Conservation (phyloP, 78 protist species). For the Dictyostelium capitatum region DNA sequence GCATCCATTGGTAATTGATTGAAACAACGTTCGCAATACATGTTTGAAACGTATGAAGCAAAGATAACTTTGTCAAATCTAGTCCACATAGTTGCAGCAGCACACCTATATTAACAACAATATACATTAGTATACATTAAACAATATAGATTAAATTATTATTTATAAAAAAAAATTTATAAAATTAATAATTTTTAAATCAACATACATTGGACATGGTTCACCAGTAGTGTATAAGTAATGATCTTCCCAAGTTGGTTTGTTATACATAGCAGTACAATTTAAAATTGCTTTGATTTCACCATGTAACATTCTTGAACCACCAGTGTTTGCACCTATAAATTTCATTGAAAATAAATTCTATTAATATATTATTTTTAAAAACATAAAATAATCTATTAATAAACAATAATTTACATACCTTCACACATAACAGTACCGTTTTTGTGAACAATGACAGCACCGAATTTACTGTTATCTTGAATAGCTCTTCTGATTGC, state of each 20-base stretch:
- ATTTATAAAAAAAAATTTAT: too few relatives aligned
- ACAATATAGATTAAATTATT: too few relatives aligned
- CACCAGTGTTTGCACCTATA: conserved; percentile 25
- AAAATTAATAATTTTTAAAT: background rate
- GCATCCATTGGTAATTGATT: conserved; percentile 57
- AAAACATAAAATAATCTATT: too few relatives aligned
- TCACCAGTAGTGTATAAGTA: conserved; percentile 64
- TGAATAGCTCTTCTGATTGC: conserved; percentile 16
- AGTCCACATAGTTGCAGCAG: conserved; percentile 17
- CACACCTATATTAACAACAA: background rate
- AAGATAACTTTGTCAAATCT: conserved; percentile 24
- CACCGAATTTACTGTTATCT: conserved; percentile 28
- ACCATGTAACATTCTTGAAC: conserved; percentile 47
- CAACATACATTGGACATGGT: conserved; percentile 42
- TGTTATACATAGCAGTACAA: background rate
- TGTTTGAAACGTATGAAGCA: conserved; percentile 41
- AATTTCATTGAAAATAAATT: too few relatives aligned
- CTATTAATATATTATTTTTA: too few relatives aligned
- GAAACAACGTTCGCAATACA: conserved; percentile 66
- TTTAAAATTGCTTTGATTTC: conserved; percentile 54
- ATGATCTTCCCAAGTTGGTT: conserved; percentile 30
- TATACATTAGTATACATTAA: too few relatives aligned
- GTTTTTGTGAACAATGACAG: conserved; percentile 32
- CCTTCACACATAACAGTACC: conserved; percentile 24
- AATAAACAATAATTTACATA: too few relatives aligned